Evolutionary conservation across 257 asterid species (phyloP).

Genomic region (Nemophila menziesii): DNA sequence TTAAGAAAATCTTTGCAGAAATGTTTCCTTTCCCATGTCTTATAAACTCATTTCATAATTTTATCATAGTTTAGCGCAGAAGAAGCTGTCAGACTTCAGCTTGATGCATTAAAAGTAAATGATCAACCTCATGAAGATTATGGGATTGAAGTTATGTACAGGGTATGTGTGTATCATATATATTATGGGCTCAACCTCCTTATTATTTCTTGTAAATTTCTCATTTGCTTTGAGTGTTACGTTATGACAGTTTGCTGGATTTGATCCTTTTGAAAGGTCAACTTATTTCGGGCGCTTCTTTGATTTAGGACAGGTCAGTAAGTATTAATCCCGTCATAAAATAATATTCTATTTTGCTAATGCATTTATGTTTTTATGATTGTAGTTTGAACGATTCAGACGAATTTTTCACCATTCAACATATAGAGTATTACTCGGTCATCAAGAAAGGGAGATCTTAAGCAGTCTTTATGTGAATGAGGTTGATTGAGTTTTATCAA

Average conservation of each 20-base stretch:
- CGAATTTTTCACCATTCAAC: constrained; percentile 91
- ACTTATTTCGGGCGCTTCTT: constrained; percentile 91
- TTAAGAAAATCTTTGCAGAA: constrained; percentile 3
- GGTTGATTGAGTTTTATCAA: constrained; percentile 27
- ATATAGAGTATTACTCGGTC: constrained; percentile 79
- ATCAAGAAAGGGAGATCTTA: constrained; percentile 68
- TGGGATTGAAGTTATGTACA: constrained; percentile 93
- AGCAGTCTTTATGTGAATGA: constrained; percentile 75
- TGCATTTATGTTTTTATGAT: constrained; percentile 2
- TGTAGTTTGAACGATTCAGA: constrained; percentile 85
- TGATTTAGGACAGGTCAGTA: constrained; percentile 88
- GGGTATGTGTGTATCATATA: too few relatives aligned
- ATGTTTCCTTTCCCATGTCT: constrained; percentile 4
- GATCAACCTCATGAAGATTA: constrained; percentile 88
- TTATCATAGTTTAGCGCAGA: constrained; percentile 67
- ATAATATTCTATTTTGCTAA: not conserved
- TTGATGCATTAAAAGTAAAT: constrained; percentile 86
- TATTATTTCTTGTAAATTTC: constrained; percentile 4
- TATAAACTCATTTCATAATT: constrained; percentile 10
- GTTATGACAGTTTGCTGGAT: constrained; percentile 73
- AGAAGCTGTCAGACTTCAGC: constrained; percentile 77
- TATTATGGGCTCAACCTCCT: constrained; percentile 9
- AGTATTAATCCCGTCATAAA: not conserved
- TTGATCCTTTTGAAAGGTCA: constrained; percentile 94
- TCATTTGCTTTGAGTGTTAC: constrained; percentile 4